phyloP scores from a whole-genome alignment of 495 filamentous ascomycete species.

The Penicillium pancosmium region DNA sequence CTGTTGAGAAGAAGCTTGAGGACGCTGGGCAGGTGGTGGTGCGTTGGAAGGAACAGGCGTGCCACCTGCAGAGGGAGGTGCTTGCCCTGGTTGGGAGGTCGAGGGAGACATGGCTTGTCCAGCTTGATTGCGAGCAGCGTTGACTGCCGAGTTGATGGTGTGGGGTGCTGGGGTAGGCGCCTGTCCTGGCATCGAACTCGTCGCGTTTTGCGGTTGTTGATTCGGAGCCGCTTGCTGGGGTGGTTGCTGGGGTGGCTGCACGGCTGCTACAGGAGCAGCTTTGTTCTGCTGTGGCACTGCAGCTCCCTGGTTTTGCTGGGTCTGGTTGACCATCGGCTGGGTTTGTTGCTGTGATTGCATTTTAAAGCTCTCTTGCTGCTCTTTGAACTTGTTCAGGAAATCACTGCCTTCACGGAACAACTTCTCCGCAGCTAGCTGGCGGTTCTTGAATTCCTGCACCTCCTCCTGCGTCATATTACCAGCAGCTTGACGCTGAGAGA shows the following conservation, averaged over 20 bases:
- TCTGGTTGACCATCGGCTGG: constrained; percentile 24
- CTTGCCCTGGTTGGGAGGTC: constrained; percentile 40
- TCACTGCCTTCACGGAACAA: constrained; percentile 48
- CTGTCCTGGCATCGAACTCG: constrained; percentile 38
- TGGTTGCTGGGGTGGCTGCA: no score
- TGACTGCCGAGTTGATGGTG: constrained; percentile 56
- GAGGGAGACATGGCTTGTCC: constrained; percentile 45
- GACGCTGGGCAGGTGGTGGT: constrained; percentile 51
- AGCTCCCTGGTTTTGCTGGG: constrained; percentile 25
- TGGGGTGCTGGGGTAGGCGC: constrained; percentile 50
- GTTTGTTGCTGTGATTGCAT: constrained; percentile 44
- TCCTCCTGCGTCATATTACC: constrained; percentile 49
- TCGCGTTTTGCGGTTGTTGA: constrained; percentile 28
- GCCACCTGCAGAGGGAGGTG: constrained; percentile 43
- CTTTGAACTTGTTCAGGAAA: constrained; percentile 50
- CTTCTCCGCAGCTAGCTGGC: constrained; percentile 49
- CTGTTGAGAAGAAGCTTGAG: constrained; percentile 41
- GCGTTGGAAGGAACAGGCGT: constrained; percentile 42
- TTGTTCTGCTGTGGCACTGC: constrained; percentile 13
- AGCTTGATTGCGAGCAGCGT: constrained; percentile 52
- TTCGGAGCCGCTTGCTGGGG: constrained; percentile 24
- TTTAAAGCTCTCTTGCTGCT: constrained; percentile 51
- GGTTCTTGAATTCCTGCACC: constrained; percentile 43
- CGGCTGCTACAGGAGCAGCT: constrained; percentile 19
- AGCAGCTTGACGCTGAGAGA: constrained; percentile 37